Evolutionary conservation across 2,329 filamentous ascomycete species (phyloP).

Genomic region (Paecilomyces variotii): DNA sequence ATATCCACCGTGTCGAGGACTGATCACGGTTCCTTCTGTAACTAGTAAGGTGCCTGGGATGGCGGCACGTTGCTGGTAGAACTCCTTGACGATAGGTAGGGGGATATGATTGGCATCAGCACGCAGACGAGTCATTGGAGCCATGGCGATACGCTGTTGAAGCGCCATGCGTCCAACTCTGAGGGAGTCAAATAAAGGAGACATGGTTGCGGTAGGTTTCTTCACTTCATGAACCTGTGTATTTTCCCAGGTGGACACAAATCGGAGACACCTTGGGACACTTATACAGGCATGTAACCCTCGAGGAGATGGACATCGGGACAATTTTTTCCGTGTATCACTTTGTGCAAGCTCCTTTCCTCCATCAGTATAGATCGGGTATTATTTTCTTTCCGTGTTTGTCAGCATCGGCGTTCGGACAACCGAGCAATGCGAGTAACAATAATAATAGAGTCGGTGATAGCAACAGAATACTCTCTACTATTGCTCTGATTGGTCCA

Average conservation of each 20-base stretch:
- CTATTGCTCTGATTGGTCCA: no score
- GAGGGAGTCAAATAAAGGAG: slow-evolving; percentile 23
- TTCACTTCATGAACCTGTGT: background rate
- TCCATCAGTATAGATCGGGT: no score
- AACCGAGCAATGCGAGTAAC: no score
- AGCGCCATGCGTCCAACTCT: slow-evolving; percentile 35
- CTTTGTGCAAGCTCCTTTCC: no score
- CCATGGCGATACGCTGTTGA: slow-evolving; percentile 45
- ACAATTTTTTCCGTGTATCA: no score
- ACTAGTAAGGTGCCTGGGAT: slow-evolving; percentile 51
- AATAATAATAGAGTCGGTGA: no score
- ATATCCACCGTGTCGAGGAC: slow-evolving; percentile 39
- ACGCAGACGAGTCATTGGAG: slow-evolving; percentile 51
- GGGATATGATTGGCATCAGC: slow-evolving; percentile 43
- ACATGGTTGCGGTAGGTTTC: background rate
- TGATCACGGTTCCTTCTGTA: slow-evolving; percentile 50
- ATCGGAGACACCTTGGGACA: no score
- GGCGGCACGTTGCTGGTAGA: slow-evolving; percentile 48
- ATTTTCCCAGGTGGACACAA: background rate
- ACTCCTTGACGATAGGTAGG: slow-evolving; percentile 36
- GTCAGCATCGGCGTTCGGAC: no score
- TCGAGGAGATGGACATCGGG: no score
- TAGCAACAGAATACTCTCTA: no score
- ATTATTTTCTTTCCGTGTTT: no score
- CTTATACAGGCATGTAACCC: no score